Percentiles rank a stretch among this genome's conserved stretches.
These are phyloP conservation scores for Penicillium lagena DNA, from an alignment of 495 filamentous ascomycete genomes.

Conservation along the genomic window DNA sequence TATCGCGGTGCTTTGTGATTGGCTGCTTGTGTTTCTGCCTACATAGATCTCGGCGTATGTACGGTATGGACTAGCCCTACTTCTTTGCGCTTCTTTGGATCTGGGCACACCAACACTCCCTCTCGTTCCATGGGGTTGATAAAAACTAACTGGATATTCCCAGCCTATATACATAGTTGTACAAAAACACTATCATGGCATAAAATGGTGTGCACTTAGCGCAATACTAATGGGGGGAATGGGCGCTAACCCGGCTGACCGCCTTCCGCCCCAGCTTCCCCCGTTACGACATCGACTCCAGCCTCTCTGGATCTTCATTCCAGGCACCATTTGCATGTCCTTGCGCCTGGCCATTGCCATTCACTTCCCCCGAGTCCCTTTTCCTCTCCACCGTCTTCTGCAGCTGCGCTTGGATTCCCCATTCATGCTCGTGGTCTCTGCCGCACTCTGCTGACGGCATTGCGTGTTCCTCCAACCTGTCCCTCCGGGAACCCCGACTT, in stretches of 20 bases:
- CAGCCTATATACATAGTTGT: too few relatives aligned
- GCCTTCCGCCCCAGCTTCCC: slow-evolving; percentile 12
- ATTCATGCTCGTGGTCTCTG: slow-evolving; percentile 27
- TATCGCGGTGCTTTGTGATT: too few relatives aligned
- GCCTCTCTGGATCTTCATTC: slow-evolving; percentile 15
- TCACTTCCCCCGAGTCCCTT: neutral
- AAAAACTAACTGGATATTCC: too few relatives aligned
- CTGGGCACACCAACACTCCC: too few relatives aligned
- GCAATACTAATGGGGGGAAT: slow-evolving; percentile 4
- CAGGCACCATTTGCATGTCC: slow-evolving; percentile 1
- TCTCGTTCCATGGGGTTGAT: too few relatives aligned
- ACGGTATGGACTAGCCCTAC: too few relatives aligned
- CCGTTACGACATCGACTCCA: slow-evolving; percentile 21
- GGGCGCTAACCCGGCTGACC: slow-evolving; percentile 22
- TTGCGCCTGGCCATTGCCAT: neutral
- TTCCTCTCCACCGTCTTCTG: neutral
- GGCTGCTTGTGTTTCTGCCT: too few relatives aligned
- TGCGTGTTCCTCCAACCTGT: slow-evolving; percentile 7
- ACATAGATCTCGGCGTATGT: too few relatives aligned
- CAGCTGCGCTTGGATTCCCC: slow-evolving; percentile 15
- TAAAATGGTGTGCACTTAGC: too few relatives aligned
- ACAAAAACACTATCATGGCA: too few relatives aligned
- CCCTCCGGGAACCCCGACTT: slow-evolving; percentile 13
- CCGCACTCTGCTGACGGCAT: slow-evolving; percentile 18
- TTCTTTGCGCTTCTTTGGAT: too few relatives aligned